These are phyloP conservation scores for Psilocybe subaeruginosa DNA, from an alignment of 768 basidiomycete species.

Conservation along the genomic window DNA sequence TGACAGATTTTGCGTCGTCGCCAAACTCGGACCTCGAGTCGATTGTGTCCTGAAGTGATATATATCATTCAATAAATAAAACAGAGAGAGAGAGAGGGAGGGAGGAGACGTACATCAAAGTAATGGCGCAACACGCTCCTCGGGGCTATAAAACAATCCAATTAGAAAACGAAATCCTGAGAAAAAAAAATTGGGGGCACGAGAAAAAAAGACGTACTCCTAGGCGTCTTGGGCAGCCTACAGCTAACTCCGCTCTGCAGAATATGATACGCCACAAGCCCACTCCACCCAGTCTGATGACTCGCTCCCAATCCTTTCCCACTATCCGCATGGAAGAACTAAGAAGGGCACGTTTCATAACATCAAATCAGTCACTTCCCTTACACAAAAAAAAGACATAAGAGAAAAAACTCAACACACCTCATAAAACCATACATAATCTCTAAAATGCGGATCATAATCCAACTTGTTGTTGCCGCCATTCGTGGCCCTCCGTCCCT, in stretches of 20 bases:
- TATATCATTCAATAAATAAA: background rate
- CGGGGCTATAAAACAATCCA: conserved; percentile 58
- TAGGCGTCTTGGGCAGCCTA: conserved; percentile 91
- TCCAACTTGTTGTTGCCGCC: conserved; percentile 89
- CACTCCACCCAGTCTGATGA: conserved; percentile 99
- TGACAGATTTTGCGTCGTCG: conserved; percentile 69
- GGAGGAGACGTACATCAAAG: conserved; percentile 76
- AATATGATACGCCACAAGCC: conserved; percentile 89
- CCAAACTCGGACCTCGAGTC: conserved; percentile 74
- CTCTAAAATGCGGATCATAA: conserved; percentile 92
- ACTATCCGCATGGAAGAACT: conserved; percentile 96
- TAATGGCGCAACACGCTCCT: conserved; percentile 87
- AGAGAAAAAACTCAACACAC: conserved; percentile 37
- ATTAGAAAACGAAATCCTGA: background rate
- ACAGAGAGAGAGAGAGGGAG: background rate
- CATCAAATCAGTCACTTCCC: background rate
- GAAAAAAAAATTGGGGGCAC: too few relatives aligned
- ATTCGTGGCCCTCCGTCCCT: conserved; percentile 88
- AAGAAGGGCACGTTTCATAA: conserved; percentile 50
- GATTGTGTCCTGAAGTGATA: conserved; percentile 62
- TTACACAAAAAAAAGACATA: background rate
- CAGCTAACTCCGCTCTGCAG: conserved; percentile 89
- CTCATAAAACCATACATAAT: conserved; percentile 97
- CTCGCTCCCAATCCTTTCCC: conserved; percentile 95
- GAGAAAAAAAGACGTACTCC: conserved; percentile 58